These are phyloP conservation scores for Hyparrhenia diplandra DNA, from an alignment of 176 grass and related monocot genomes.

Conservation along the genomic window DNA sequence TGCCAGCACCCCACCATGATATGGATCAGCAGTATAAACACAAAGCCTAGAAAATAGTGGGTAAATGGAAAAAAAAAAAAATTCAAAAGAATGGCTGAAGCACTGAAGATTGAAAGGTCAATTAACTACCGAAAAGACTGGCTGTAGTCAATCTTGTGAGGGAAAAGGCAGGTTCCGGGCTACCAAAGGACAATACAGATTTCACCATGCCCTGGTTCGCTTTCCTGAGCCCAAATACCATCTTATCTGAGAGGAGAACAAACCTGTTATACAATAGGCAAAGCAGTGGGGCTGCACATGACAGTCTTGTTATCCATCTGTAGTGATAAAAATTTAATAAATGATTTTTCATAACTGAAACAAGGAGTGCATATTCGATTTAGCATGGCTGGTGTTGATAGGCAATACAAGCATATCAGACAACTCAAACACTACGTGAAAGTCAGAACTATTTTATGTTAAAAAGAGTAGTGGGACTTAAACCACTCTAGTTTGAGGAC, in stretches of 20 bases:
- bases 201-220: conserved; percentile 12
- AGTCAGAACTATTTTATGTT: background rate
- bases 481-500: background rate
- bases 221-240: conserved; percentile 16
- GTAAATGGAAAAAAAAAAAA: background rate
- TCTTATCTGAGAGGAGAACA: conserved; percentile 26
- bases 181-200: conserved; percentile 25
- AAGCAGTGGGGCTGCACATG: background rate
- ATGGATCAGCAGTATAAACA: conserved; percentile 38
- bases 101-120: background rate
- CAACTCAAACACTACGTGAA: background rate
- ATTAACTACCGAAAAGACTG: conserved; percentile 48
- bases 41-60: conserved; percentile 34
- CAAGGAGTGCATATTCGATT: background rate
- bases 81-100: background rate
- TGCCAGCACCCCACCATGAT: conserved; percentile 43
- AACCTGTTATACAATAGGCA: background rate
- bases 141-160: conserved; percentile 41
- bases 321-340: background rate
- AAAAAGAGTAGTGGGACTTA: no score
- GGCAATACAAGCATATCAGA: background rate
- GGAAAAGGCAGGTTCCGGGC: conserved; percentile 32
- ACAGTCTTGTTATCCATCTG: background rate
- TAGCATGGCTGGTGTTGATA: background rate
- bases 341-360: background rate